Conservation (phyloP, 129 eudicot genomes). For the Saussurea involucrata region DNA sequence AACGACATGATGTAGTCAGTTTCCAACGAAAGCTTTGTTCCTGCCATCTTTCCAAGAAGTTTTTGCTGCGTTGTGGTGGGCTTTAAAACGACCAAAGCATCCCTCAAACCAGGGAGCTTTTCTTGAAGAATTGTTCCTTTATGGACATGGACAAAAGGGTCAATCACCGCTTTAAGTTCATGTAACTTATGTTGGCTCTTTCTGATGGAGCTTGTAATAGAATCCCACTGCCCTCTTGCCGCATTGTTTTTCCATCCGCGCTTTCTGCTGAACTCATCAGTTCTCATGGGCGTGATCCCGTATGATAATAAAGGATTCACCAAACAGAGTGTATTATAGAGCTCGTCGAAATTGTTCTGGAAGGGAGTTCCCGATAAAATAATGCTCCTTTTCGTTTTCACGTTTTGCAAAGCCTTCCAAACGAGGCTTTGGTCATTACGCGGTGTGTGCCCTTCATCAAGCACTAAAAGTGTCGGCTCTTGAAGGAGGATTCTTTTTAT, state of each 20-base stretch:
- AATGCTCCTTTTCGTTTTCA: slow-evolving; percentile 54
- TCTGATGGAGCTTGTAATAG: slow-evolving; percentile 27
- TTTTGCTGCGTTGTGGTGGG: slow-evolving; percentile 55
- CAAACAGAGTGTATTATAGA: slow-evolving; percentile 51
- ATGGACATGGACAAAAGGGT: slow-evolving; percentile 74
- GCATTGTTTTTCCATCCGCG: slow-evolving; percentile 21
- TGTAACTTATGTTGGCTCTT: slow-evolving; percentile 8
- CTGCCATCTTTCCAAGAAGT: slow-evolving; percentile 22
- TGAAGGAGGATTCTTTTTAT: slow-evolving; percentile 41
- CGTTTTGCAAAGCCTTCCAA: slow-evolving; percentile 53
- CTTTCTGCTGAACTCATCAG: slow-evolving; percentile 11
- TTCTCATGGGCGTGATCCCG: slow-evolving; percentile 5
- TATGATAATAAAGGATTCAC: slow-evolving; percentile 49
- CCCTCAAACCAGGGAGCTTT: slow-evolving; percentile 54
- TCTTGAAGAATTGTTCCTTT: slow-evolving; percentile 60
- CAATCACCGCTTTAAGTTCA: slow-evolving; percentile 38
- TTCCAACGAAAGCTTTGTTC: slow-evolving; percentile 10
- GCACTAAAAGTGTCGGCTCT: slow-evolving; percentile 51
- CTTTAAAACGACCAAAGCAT: slow-evolving; percentile 42
- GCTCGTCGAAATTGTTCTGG: slow-evolving; percentile 75
- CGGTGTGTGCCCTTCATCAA: slow-evolving; percentile 97
- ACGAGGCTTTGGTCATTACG: slow-evolving; percentile 46
- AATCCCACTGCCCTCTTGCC: slow-evolving; percentile 36
- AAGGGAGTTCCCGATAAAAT: slow-evolving; percentile 83
- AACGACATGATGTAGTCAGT: slow-evolving; percentile 33